A percentile compares a stretch with the other conserved stretches of the same genome.
Evolutionary conservation across 2,329 filamentous ascomycete genomes (phyloP).

Genomic region (Colletotrichum caudatum): DNA sequence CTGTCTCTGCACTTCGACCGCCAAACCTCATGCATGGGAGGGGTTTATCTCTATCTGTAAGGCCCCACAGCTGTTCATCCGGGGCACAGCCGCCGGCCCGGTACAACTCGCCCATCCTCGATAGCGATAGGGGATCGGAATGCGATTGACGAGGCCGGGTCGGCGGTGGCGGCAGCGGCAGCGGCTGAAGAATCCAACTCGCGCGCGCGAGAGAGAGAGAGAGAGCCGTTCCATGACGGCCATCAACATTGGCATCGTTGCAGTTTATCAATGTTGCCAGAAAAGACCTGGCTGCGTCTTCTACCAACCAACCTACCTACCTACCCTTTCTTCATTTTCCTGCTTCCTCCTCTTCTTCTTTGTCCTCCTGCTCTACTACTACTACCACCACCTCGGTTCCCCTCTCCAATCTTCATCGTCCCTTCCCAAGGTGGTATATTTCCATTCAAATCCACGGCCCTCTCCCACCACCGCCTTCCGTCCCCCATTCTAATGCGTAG

Average conservation of each 20-base stretch:
- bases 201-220: background rate
- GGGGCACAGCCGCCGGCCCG: background rate
- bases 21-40: background rate
- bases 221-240: background rate
- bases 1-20: background rate
- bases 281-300: background rate
- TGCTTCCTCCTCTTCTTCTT: background rate
- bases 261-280: background rate
- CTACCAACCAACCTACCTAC: too few relatives aligned
- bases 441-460: background rate
- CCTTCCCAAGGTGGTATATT: background rate
- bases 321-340: too few relatives aligned
- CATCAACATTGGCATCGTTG: background rate
- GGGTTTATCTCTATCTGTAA: background rate
- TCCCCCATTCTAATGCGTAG: too few relatives aligned
- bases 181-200: background rate
- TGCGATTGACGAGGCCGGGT: background rate
- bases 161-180: background rate
- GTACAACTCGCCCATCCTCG: background rate
- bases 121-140: background rate
- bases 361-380: too few relatives aligned
- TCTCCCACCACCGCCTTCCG: slow-evolving; percentile 4
- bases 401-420: background rate
- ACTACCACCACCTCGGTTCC: background rate
- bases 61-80: background rate